Percentiles rank a stretch among this genome's conserved stretches.
Conservation (phyloP, 805 yeast species). For the Metahyphopichia silvanorum region DNA sequence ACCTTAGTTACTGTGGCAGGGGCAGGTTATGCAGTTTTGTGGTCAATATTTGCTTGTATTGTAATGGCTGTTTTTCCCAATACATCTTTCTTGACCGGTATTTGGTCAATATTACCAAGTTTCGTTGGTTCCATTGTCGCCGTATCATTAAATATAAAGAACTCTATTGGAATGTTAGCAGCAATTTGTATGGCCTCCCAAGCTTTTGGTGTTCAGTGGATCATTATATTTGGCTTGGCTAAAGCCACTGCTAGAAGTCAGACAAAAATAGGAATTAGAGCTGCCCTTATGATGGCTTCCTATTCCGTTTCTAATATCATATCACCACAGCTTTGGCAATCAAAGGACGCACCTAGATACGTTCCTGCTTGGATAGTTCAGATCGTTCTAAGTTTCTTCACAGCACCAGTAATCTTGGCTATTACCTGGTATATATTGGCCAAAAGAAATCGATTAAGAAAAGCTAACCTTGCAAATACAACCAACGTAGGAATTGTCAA, state of each 20-base stretch:
- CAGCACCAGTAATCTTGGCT: slow-evolving; percentile 43
- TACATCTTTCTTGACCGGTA: slow-evolving; percentile 32
- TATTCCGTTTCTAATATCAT: slow-evolving; percentile 50
- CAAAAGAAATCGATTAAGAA: slow-evolving; percentile 42
- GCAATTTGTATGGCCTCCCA: slow-evolving; percentile 47
- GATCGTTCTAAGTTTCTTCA: slow-evolving; percentile 47
- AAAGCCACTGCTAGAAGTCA: slow-evolving; percentile 35
- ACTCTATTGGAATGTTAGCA: slow-evolving; percentile 40
- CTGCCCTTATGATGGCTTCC: slow-evolving; percentile 41
- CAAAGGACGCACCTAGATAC: slow-evolving; percentile 39
- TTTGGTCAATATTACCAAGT: slow-evolving; percentile 39
- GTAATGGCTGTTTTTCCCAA: slow-evolving; percentile 28
- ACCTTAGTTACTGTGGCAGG: slow-evolving; percentile 54
- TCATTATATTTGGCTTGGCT: slow-evolving; percentile 24
- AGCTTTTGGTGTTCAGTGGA: slow-evolving; percentile 41
- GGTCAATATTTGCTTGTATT: slow-evolving; percentile 33
- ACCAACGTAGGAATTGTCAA: slow-evolving; percentile 19
- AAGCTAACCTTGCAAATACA: slow-evolving; percentile 1
- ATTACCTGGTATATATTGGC: slow-evolving; percentile 44
- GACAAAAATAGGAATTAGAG: slow-evolving; percentile 49
- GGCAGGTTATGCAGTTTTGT: slow-evolving; percentile 46
- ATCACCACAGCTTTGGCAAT: slow-evolving; percentile 56
- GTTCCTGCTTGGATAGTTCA: slow-evolving; percentile 47
- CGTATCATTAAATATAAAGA: slow-evolving; percentile 41
- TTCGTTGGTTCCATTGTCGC: slow-evolving; percentile 45